These are phyloP conservation scores for Cryptomeria japonica DNA, from an alignment of 75 land plant species.

Conservation along the genomic window DNA sequence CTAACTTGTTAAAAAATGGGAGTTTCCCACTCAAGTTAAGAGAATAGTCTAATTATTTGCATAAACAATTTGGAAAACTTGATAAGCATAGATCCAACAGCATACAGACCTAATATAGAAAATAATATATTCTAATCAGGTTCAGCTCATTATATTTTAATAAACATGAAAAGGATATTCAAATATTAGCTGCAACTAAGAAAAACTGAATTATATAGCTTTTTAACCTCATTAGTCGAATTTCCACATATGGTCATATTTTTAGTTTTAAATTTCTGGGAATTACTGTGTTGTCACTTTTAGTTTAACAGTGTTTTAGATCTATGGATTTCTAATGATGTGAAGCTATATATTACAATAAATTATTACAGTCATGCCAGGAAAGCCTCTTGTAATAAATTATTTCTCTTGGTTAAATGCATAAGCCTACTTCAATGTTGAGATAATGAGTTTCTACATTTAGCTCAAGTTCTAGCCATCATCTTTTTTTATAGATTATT, in stretches of 20 bases:
- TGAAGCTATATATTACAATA: not conserved
- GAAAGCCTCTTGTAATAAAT: not conserved
- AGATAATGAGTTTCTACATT: not conserved
- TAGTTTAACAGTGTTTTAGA: not conserved
- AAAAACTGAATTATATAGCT: not conserved
- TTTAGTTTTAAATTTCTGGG: not conserved
- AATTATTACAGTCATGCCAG: not conserved
- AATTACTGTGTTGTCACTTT: not conserved
- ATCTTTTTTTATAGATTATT: not conserved
- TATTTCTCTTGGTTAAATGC: not conserved
- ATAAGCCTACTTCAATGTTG: not conserved
- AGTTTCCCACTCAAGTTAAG: not conserved
- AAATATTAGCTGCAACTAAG: not conserved
- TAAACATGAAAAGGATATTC: not conserved
- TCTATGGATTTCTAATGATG: not conserved
- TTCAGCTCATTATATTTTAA: not conserved
- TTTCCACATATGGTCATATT: not conserved
- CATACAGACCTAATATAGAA: not conserved
- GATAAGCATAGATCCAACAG: not conserved
- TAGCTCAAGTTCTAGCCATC: not conserved
- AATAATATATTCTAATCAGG: not conserved
- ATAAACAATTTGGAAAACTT: not conserved
- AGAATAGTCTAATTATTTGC: not conserved
- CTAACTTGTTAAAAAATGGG: not conserved
- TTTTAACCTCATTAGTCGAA: not conserved